Evolutionary conservation across 345 rosid species (phyloP), one percentile per base, ranked within the genome.

Genomic region (Streptanthus diversifolius): DNA sequence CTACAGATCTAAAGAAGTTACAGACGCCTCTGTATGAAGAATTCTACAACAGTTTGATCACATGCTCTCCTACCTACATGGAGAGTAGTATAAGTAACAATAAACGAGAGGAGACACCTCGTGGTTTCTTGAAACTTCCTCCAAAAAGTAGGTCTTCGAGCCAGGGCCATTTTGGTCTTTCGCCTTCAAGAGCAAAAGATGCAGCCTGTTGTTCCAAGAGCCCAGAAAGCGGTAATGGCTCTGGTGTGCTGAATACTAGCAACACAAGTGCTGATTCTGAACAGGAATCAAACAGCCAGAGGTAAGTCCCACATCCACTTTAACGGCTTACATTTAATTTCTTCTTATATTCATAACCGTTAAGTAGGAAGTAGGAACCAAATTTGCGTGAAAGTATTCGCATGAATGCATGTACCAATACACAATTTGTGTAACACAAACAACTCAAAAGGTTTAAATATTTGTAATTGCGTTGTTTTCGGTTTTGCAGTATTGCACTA

Each of bases 11-110:
- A 63, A 90, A 88, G 88, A 92, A 92, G 77, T 82, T 92, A 76
- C 97, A 88, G 71, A 83, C 90, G 15, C 98, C 97, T 45, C 67
- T 92, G 24, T 90, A 82, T 52, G 97, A 90, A 81, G 98, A 93
- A 82, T 90, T 80, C 83, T 82, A 80, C 85, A 93, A 93, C 78
- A 84, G 86, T 72, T 52, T 85, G 75, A 88, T 82, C 76, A 66
- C 81, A 41, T 80, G 74, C 73, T 82, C 98, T 69, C 84, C 93
- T 52, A 81, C 80, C 67, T 76, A 70, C 77, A 66, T 45, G 57
- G 87, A 82, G 72, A 80, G 55, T 41, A 63, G 30, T 51, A 24
- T 2, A n/a, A 72, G 59, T 41, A 72, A 2, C 33, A 72, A 67
- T 49, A 75, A 48, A 52, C 80, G 58, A 63, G 82, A 82, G 24